These are phyloP conservation scores for Termitomyces sp. DNA, from an alignment of 768 basidiomycete genomes.

Conservation along the genomic window DNA sequence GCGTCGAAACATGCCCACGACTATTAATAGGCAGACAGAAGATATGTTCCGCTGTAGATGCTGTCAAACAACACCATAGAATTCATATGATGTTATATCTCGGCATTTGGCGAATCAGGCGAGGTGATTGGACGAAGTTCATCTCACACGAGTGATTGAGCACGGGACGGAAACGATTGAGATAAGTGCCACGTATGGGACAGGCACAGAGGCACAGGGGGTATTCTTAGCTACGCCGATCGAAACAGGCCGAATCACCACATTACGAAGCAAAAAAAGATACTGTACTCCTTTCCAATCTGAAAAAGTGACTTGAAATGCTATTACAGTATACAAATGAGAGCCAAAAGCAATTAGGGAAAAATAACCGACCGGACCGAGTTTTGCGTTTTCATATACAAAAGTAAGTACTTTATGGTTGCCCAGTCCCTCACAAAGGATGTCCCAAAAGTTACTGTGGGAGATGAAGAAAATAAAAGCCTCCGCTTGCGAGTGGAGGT, in stretches of 20 bases:
- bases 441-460: background rate
- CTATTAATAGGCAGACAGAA: background rate
- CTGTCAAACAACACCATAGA: background rate
- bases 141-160: background rate
- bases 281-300: background rate
- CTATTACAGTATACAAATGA: background rate
- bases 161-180: background rate
- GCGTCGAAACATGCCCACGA: background rate
- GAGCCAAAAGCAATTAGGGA: background rate
- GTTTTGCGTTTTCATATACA: background rate
- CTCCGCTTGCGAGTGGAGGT: too few relatives aligned
- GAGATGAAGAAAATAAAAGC: background rate
- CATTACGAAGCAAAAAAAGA: background rate
- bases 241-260: background rate
- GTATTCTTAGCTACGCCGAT: background rate
- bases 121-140: background rate
- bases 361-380: background rate
- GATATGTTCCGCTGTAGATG: background rate
- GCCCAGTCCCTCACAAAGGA: background rate
- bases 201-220: background rate
- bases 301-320: background rate
- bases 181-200: background rate
- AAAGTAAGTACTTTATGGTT: background rate
- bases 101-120: background rate
- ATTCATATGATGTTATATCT: background rate